Base-by-base conservation (phyloP, 1,284 basidiomycete species). In the Porogramme epimiltina region DNA sequence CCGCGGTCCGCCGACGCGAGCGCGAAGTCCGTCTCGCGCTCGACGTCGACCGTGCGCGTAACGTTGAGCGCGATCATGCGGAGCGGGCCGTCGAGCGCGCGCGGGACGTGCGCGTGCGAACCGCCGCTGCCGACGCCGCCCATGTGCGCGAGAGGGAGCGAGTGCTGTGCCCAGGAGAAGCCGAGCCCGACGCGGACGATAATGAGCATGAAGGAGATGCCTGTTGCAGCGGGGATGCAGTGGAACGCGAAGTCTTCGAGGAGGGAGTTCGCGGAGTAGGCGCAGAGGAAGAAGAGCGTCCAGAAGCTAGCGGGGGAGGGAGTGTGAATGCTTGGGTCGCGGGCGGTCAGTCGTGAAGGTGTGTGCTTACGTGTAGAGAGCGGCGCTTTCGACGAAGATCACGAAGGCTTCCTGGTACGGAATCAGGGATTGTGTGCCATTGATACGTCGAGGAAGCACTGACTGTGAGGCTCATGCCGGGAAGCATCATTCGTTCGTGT, bases 141-240 rank as follows among this genome's bases (percentile, higher is more conserved):
- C 28, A 6, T 31, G 13, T 31, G 34, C 34, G 34, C 9, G 34
- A 16, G 34, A 5, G 40, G 26, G 26, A 19, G 38, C 26, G 47
- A 28, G 36, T 25, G 39, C 20, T 48, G 45, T n/a, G 49, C 44
- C 55, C 52, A 57, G 34, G 52, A 52, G 49, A 57, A 54, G 33
- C 52, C 53, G 45, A 58, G 56, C 24, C 56, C 51, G 39, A 58
- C 51, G 47, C 56, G 52, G 31, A 55, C 56, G 53, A 50, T 49
- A 45, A 58, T 55, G 53, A 55, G 56, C 56, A 58, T 58, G 53
- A 55, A 52, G 19, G 56, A 52, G 50, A 58, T 58, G 45, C 52
- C 56, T 19, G 53, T 55, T 42, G 46, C 48, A 34, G 56, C 53
- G 46, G 56, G 56, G 42, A 52, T 51, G 53, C 51, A 52, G 44